Percentiles rank a stretch among this genome's conserved stretches.
phyloP scores from a whole-genome alignment of 2,329 filamentous ascomycete genomes.

The Davidsoniella virescens region DNA sequence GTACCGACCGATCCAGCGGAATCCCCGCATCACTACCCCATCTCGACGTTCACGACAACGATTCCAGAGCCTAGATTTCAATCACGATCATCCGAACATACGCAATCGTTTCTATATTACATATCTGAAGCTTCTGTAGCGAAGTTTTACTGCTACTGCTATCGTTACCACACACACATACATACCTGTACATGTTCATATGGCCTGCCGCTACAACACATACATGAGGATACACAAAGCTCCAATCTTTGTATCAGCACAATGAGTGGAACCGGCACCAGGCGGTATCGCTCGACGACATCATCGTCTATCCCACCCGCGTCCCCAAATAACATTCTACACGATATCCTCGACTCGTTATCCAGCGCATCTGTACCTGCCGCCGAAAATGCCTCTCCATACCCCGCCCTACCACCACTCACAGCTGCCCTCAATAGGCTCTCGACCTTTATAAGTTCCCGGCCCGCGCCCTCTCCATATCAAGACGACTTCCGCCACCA shows the following conservation, averaged over 20 bases:
- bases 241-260: background rate
- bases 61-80: no score
- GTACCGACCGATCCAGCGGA: no score
- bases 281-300: constrained; percentile 49
- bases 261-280: constrained; percentile 23
- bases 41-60: no score
- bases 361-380: constrained; percentile 22
- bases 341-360: constrained; percentile 35
- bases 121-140: no score
- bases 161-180: no score
- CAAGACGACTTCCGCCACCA: constrained; percentile 76
- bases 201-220: background rate
- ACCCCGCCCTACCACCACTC: constrained; percentile 32
- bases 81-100: no score
- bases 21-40: no score
- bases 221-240: background rate
- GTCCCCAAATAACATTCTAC: constrained; percentile 44
- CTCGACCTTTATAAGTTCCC: constrained; percentile 42
- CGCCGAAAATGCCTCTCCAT: constrained; percentile 16
- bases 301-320: constrained; percentile 40
- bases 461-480: constrained; percentile 28
- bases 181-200: background rate
- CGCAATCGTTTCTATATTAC: no score
- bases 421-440: constrained; percentile 45
- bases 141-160: no score